Percentiles rank a stretch among this genome's conserved stretches.
phyloP scores from a whole-genome alignment of 441 rosid genomes.

The Codiaeum variegatum region DNA sequence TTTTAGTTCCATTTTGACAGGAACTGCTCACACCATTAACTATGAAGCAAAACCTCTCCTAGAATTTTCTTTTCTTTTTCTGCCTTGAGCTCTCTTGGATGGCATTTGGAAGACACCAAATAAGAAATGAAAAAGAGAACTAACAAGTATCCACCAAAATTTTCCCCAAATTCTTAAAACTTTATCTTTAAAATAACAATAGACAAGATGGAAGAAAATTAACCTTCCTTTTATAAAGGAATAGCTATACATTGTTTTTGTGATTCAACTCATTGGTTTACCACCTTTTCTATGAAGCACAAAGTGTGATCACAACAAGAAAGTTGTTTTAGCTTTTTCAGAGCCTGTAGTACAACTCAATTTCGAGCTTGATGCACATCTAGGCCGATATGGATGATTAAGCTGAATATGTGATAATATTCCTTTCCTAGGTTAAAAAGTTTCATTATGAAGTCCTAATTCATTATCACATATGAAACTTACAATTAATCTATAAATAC shows the following conservation, averaged over 20 bases:
- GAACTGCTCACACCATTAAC: neutral
- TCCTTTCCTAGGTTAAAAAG: neutral
- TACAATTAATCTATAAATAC: neutral
- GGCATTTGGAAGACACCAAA: neutral
- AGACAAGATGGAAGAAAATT: neutral
- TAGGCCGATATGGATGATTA: neutral
- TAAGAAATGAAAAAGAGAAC: neutral
- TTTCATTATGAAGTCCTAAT: neutral
- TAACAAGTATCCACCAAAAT: neutral
- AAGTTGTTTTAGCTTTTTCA: neutral
- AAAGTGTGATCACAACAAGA: neutral
- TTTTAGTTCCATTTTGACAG: neutral
- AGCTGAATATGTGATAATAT: neutral
- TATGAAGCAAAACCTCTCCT: neutral
- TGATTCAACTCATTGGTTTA: neutral
- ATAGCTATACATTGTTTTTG: neutral
- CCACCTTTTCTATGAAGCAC: neutral
- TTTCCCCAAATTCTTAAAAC: neutral
- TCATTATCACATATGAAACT: neutral
- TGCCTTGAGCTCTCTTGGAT: neutral
- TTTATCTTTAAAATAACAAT: neutral
- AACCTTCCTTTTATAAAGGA: neutral
- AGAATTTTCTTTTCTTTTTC: neutral
- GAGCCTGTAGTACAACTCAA: neutral
- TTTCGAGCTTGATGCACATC: neutral